These are phyloP conservation scores for Dendrocalamus latiflorus DNA, from an alignment of 202 grass and related monocot species.

Conservation along the genomic window DNA sequence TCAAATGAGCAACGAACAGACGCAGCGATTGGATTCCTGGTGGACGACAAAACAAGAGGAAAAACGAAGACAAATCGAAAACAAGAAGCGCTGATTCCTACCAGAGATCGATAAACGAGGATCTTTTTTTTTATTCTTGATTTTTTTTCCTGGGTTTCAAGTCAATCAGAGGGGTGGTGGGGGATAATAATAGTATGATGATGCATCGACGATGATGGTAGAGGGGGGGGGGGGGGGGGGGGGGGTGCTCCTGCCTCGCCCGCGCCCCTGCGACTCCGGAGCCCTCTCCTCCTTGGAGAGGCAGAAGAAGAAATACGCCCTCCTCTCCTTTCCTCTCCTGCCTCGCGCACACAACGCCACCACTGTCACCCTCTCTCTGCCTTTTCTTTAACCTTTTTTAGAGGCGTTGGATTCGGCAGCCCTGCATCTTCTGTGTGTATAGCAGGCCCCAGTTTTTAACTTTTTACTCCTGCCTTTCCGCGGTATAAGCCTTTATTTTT, in stretches of 20 bases:
- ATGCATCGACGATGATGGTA: background rate
- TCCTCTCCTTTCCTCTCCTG: background rate
- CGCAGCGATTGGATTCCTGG: background rate
- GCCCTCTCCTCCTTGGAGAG: conserved; percentile 14
- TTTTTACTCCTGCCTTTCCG: background rate
- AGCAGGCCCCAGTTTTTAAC: background rate
- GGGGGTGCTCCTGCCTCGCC: background rate
- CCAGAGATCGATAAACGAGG: background rate
- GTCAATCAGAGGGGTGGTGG: background rate
- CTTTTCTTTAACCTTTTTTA: conserved; percentile 28
- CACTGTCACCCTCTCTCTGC: background rate
- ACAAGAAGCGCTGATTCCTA: background rate
- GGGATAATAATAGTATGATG: background rate
- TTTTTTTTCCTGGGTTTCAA: background rate
- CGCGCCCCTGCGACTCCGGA: conserved; percentile 35
- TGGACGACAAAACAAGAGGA: background rate
- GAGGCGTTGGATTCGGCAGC: conserved; percentile 35
- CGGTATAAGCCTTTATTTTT: too few relatives aligned
- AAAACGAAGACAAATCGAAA: background rate
- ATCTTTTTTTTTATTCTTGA: background rate
- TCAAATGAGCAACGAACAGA: background rate
- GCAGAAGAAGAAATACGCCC: conserved; percentile 33
- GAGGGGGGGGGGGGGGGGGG: background rate
- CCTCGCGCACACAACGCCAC: background rate
- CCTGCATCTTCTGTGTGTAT: conserved; percentile 1